Base-by-base conservation (phyloP, 768 basidiomycete species). In the Leccinum variicolor region DNA sequence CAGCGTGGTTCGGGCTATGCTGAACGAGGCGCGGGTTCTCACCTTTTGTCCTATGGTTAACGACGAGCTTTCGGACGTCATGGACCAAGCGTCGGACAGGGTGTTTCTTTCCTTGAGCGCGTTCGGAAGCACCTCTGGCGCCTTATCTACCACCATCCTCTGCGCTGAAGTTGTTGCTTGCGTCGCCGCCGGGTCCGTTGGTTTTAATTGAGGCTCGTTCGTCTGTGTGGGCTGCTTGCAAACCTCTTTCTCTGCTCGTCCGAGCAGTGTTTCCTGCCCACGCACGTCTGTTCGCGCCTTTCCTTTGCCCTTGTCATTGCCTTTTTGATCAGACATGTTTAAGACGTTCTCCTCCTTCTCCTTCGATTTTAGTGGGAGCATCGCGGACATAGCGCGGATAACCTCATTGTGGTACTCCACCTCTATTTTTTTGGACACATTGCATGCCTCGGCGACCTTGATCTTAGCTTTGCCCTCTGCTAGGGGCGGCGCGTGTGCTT, bases 271-370 rank as follows among this genome's bases (percentile, higher is more conserved):
- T 39, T n/a, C 36, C 2, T 39, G 36, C 36, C 36, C 36, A 39
- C 9, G 36, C 3, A 39, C 17, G 36, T 36, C 36, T 31, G 13
- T 31, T 31, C 31, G 31, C 31, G 31, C 31, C 31, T 11, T 31
- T 11, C 31, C 31, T 31, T 31, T 31, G 1, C 29, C 8, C 26
- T 28, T 7, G 6, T 34, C 34, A 13, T 6, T 34, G 34, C 15
- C 9, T 9, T 39, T 39, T 17, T n/a, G 39, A 41, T 41, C n/a
- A 41, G 39, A 41, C 97, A 98, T 33, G 23, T 23, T 3, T 14
- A 21, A 11, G 46, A 25, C 11, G 7, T 23, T 21, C 46, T 7
- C 11, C 14, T 21, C 46, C 46, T 47, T 23, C 46, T 47, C 23
- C 23, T 47, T 47, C 23, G 2, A 1, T 7, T 25, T 25, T 15